A percentile compares a stretch with the other conserved stretches of the same genome.
Conservation (phyloP, 345 rosid species). For the Leavenworthia alabamica region DNA sequence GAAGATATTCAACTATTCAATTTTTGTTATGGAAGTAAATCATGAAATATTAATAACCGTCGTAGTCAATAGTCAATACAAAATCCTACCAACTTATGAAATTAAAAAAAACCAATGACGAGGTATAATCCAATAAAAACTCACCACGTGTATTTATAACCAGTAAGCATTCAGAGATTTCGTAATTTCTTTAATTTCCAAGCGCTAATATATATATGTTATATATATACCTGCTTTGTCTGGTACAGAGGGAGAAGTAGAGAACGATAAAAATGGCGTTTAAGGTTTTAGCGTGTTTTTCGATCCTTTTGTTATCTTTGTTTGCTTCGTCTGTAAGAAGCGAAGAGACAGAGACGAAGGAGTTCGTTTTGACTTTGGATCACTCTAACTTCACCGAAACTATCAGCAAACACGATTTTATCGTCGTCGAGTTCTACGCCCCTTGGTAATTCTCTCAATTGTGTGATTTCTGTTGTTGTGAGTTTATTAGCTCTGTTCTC, state of each 20-base stretch:
- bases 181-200: neutral
- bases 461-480: neutral
- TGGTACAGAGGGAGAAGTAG: neutral
- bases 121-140: neutral
- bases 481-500: neutral
- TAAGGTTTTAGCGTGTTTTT: slow-evolving; percentile 33
- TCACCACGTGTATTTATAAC: neutral
- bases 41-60: neutral
- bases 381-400: slow-evolving; percentile 81
- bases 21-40: slow-evolving; percentile 17
- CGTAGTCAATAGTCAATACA: slow-evolving; percentile 12
- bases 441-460: slow-evolving; percentile 54
- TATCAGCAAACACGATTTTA: slow-evolving; percentile 64
- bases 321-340: slow-evolving; percentile 35
- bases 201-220: neutral
- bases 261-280: slow-evolving; percentile 38
- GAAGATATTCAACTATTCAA: neutral
- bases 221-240: neutral
- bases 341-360: slow-evolving; percentile 53
- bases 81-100: neutral
- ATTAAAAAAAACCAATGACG: slow-evolving; percentile 13
- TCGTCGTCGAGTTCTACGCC: slow-evolving; percentile 96
- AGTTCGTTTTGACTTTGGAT: slow-evolving; percentile 77
- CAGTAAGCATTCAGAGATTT: neutral
- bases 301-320: slow-evolving; percentile 29